These are phyloP conservation scores for Houttuynia cordata DNA, from an alignment of 164 flowering plant genomes.

Conservation along the genomic window DNA sequence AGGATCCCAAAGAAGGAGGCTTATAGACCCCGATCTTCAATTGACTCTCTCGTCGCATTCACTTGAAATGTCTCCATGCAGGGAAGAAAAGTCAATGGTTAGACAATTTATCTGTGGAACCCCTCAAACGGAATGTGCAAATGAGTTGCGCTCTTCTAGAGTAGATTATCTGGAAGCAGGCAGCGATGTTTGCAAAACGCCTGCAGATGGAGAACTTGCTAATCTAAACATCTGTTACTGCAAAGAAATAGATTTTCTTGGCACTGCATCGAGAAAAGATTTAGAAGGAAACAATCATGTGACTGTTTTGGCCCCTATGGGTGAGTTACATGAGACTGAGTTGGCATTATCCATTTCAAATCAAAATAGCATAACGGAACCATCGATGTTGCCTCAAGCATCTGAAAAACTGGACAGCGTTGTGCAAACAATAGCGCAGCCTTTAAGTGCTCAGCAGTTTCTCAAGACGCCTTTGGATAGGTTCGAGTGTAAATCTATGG, in stretches of 20 bases:
- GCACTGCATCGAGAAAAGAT: background rate
- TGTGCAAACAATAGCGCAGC: background rate
- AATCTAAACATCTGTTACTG: background rate
- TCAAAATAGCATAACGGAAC: background rate
- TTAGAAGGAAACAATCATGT: background rate
- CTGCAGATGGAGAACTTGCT: constrained; percentile 2
- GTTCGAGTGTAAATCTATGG: too few species aligned
- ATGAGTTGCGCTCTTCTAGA: background rate
- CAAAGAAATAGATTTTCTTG: background rate
- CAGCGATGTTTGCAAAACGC: constrained; percentile 3
- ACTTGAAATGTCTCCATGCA: background rate
- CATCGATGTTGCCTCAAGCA: background rate
- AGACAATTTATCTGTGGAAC: background rate
- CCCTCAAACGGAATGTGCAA: background rate
- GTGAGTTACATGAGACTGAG: background rate
- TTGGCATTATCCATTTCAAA: background rate
- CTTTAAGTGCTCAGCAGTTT: background rate
- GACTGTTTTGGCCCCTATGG: background rate
- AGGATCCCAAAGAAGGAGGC: constrained; percentile 1
- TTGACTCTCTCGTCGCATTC: constrained; percentile 1
- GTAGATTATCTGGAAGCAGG: constrained; percentile 2
- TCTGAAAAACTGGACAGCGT: background rate
- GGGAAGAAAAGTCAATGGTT: background rate
- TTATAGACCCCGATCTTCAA: constrained; percentile 1
- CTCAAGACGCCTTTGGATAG: background rate